These are phyloP conservation scores for Mycena sp. DNA, from an alignment of 1,284 basidiomycete genomes.

Conservation along the genomic window DNA sequence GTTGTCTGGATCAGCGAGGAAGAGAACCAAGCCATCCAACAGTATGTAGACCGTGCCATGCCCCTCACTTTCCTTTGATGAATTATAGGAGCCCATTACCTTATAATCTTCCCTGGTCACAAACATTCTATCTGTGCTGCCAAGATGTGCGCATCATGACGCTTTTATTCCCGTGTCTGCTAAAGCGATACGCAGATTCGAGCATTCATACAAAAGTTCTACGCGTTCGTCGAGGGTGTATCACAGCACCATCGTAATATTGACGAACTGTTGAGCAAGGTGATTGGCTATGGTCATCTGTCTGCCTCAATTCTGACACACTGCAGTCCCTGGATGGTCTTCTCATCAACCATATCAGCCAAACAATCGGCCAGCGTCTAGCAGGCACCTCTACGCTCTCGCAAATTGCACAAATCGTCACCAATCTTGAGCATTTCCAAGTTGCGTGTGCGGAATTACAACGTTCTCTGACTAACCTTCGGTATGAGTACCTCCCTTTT, in stretches of 20 bases:
- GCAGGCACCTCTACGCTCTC: slow-evolving; percentile 84
- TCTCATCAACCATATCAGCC: slow-evolving; percentile 83
- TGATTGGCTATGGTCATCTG: slow-evolving; percentile 40
- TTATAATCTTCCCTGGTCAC: slow-evolving; percentile 91
- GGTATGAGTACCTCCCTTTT: slow-evolving; percentile 55
- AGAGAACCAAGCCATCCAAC: slow-evolving; percentile 70
- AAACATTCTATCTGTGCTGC: slow-evolving; percentile 94
- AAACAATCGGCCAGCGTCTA: slow-evolving; percentile 79
- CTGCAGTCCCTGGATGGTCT: slow-evolving; percentile 87
- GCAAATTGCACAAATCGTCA: slow-evolving; percentile 94
- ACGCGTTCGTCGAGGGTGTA: slow-evolving; percentile 95
- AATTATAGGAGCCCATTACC: slow-evolving; percentile 72
- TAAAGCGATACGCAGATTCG: slow-evolving; percentile 68
- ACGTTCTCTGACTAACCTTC: slow-evolving; percentile 83
- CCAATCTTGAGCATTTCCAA: slow-evolving; percentile 94
- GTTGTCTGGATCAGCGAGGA: slow-evolving; percentile 87
- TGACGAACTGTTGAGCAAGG: slow-evolving; percentile 91
- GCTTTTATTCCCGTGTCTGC: slow-evolving; percentile 10
- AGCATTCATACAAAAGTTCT: slow-evolving; percentile 95
- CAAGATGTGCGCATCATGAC: slow-evolving; percentile 80
- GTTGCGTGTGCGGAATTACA: slow-evolving; percentile 89
- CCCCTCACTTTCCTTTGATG: slow-evolving; percentile 14
- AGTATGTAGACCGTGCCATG: slow-evolving; percentile 54
- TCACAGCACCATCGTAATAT: slow-evolving; percentile 92
- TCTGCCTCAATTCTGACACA: background rate